A percentile compares a stretch with the other conserved stretches of the same genome.
These are phyloP conservation scores for Thinopyrum elongatum DNA, from an alignment of 176 grass and related monocot species.

Conservation along the genomic window DNA sequence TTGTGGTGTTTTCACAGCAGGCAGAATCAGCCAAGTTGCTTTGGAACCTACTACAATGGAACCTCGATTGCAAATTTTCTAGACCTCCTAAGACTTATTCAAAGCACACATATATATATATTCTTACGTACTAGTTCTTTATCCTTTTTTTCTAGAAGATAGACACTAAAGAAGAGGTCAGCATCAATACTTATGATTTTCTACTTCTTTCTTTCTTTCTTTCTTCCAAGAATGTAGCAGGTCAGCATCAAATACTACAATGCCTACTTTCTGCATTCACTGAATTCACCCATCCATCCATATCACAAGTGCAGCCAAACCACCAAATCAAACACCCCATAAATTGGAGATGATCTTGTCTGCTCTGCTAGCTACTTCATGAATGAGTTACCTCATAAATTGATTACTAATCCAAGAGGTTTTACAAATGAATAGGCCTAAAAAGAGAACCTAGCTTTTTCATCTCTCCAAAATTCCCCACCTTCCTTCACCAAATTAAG, in stretches of 20 bases:
- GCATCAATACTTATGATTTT: neutral
- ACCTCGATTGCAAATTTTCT: too few relatives aligned
- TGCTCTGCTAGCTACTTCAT: too few relatives aligned
- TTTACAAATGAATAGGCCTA: neutral
- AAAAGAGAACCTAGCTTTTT: neutral
- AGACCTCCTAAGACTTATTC: neutral
- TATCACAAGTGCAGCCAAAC: too few relatives aligned
- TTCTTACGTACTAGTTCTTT: neutral
- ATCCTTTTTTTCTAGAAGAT: neutral
- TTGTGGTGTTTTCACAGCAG: too few relatives aligned
- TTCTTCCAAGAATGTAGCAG: neutral
- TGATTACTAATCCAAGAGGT: neutral
- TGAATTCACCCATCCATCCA: slow-evolving; percentile 1
- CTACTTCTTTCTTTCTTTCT: slow-evolving; percentile 22
- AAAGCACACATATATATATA: neutral
- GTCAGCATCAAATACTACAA: neutral
- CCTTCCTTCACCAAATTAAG: slow-evolving; percentile 5
- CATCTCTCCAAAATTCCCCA: neutral
- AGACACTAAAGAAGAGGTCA: neutral
- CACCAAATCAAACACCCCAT: neutral
- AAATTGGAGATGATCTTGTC: too few relatives aligned
- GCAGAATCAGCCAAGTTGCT: too few relatives aligned
- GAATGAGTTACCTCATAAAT: slow-evolving; percentile 22
- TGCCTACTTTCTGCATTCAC: neutral
- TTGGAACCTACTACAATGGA: too few relatives aligned